Evolutionary conservation across 441 rosid species (phyloP).

Genomic region (Bruguiera hainesii): DNA sequence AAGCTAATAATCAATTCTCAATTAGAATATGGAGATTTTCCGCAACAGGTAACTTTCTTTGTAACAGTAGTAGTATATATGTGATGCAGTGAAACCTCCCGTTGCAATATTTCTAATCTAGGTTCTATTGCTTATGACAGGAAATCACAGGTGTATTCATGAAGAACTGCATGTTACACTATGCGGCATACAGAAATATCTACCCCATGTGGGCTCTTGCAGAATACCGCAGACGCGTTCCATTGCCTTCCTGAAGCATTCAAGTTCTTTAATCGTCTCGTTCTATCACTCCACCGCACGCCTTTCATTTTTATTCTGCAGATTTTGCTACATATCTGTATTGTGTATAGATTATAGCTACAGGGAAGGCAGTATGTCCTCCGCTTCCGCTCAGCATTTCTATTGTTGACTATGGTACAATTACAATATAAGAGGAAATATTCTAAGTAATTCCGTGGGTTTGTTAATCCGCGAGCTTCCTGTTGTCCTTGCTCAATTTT

Average conservation of each 20-base stretch:
- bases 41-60: constrained; percentile 37
- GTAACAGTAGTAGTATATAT: background rate
- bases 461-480: too few relatives aligned
- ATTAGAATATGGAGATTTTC: constrained; percentile 41
- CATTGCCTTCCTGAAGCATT: constrained; percentile 13
- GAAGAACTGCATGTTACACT: constrained; percentile 46
- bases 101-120: background rate
- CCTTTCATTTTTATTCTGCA: too few relatives aligned
- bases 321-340: too few relatives aligned
- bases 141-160: constrained; percentile 37
- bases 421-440: too few relatives aligned
- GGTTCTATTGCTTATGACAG: constrained; percentile 20
- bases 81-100: background rate
- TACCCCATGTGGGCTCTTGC: constrained; percentile 42
- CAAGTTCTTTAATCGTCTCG: too few relatives aligned
- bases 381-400: too few relatives aligned
- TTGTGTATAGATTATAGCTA: too few relatives aligned
- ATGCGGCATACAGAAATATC: constrained; percentile 31
- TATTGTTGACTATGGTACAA: too few relatives aligned
- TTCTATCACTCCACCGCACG: too few relatives aligned
- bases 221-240: constrained; percentile 26
- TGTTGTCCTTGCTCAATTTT: too few relatives aligned
- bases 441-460: too few relatives aligned
- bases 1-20: constrained; percentile 50
- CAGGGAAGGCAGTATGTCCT: too few relatives aligned